A percentile compares a stretch with the other conserved stretches of the same genome.
These are phyloP conservation scores for Cyclospora cayetanensis DNA, from an alignment of 169 alveolate species.

Conservation along the genomic window DNA sequence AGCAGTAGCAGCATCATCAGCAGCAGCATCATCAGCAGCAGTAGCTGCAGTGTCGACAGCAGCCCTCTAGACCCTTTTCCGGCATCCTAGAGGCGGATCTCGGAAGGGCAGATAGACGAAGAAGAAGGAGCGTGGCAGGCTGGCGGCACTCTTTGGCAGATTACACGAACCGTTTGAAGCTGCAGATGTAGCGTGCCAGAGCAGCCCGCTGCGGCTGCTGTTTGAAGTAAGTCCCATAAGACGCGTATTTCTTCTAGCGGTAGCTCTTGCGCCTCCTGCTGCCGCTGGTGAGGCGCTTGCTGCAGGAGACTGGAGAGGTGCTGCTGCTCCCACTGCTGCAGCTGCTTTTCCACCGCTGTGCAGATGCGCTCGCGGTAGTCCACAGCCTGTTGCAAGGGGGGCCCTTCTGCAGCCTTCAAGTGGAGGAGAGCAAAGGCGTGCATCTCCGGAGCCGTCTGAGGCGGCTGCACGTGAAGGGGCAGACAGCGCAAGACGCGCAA, in stretches of 20 bases:
- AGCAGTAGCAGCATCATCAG: neutral
- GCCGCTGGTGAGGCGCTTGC: neutral
- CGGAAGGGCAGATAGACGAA: neutral
- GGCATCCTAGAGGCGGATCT: neutral
- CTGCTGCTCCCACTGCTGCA: neutral
- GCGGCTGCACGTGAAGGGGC: neutral
- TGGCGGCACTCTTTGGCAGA: neutral
- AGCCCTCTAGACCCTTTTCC: too few relatives aligned
- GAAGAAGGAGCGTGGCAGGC: neutral
- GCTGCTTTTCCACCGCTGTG: neutral
- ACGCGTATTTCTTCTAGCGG: neutral
- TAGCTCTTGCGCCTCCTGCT: neutral
- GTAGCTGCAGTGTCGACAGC: neutral
- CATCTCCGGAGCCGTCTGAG: neutral
- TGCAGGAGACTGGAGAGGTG: neutral
- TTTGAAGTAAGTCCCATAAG: neutral
- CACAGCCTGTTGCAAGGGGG: neutral
- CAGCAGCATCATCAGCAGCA: neutral
- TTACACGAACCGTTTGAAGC: neutral
- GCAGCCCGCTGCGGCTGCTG: constrained; percentile 3
- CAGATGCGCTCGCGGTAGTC: neutral
- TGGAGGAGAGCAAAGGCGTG: neutral
- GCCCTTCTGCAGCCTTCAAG: neutral
- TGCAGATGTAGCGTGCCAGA: neutral
- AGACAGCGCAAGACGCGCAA: too few relatives aligned